phyloP scores from a whole-genome alignment of 2,329 filamentous ascomycete species.

The Alternaria novae-zelandiae region DNA sequence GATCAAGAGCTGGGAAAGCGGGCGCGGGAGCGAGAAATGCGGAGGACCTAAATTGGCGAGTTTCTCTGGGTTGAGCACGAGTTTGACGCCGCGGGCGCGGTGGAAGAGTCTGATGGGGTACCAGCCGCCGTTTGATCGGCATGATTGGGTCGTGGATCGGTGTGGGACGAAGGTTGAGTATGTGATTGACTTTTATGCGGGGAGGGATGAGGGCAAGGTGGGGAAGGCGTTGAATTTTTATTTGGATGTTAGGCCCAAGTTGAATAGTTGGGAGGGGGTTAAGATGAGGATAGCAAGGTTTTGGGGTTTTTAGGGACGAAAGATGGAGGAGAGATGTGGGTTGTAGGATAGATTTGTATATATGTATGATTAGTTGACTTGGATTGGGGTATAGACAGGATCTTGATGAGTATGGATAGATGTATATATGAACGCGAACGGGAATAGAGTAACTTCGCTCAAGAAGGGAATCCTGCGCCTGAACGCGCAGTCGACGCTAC shows the following conservation, averaged over 20 bases:
- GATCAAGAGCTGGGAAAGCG: conserved; percentile 86
- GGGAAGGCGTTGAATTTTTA: conserved; percentile 65
- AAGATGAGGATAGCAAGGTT: conserved; percentile 61
- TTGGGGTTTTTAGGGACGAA: conserved; percentile 50
- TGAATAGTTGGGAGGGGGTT: conserved; percentile 68
- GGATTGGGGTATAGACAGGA: not conserved
- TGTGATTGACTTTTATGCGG: conserved; percentile 97
- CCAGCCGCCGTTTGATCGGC: conserved; percentile 87
- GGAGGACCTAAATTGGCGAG: conserved; percentile 81
- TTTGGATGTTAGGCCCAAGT: conserved; percentile 68
- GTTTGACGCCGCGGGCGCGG: conserved; percentile 80
- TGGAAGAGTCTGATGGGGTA: conserved; percentile 88
- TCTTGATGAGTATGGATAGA: not conserved
- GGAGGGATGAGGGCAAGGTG: conserved; percentile 58
- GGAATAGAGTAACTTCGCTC: not conserved
- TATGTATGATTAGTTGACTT: not conserved
- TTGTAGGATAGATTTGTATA: not conserved
- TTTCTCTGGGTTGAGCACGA: conserved; percentile 72
- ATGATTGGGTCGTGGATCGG: conserved; percentile 96
- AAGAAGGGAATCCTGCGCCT: conserved; percentile 2
- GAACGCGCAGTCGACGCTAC: not conserved
- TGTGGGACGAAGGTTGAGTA: conserved; percentile 89
- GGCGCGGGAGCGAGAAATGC: conserved; percentile 65
- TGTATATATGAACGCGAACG: not conserved
- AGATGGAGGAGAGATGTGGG: not conserved